Base-by-base conservation (phyloP, 495 filamentous ascomycete species). In the Lepraria neglecta region DNA sequence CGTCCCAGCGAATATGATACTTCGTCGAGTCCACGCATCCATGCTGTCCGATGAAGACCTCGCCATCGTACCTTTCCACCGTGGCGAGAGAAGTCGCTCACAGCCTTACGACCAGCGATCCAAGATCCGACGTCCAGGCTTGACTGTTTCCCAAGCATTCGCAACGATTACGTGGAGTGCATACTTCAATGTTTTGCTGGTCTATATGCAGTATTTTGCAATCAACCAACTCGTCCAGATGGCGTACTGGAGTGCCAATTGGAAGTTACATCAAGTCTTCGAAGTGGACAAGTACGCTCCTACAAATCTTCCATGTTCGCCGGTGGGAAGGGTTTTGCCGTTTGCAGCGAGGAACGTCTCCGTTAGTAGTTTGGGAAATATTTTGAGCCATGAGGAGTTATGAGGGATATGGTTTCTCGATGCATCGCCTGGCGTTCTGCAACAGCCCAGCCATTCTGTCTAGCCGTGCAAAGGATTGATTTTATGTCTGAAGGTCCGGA, bases 21-120 rank as follows among this genome's bases (percentile, higher is more conserved):
- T 59, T 46, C 24, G 66, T 27, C 46, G 66, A 19, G 64, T 68
- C 21, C 61, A 68, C 42, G 66, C 66, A 12, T 64, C 64, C 40
- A 68, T 68, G 66, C 66, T 68, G 11, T 61, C 64, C 11, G 60
- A 65, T 30, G 66, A 65, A 17, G 66, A 68, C 6, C 45, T 61
- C 3, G 66, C 66, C 28, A 65, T 68, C 35, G 64, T 68, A 40
- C 66, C 66, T 1, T 60, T 66, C 28, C 60, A 64, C 42, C 64
- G 58, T 40, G 66, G 60, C 17, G 50, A 60, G 4, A 54, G 59
- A 24, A 27, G 42, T 14, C 40, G 43, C 10, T 15, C 53, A 12
- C 55, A 59, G 1, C 28, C 53, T 6, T 54, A 54, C 19, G 43
- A 52, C 15, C 7, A 38, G 19, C 46, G 64, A 11, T 24, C 55